These are phyloP conservation scores for Lipomyces yarrowii DNA, from an alignment of 1,139 yeast species.

Conservation along the genomic window DNA sequence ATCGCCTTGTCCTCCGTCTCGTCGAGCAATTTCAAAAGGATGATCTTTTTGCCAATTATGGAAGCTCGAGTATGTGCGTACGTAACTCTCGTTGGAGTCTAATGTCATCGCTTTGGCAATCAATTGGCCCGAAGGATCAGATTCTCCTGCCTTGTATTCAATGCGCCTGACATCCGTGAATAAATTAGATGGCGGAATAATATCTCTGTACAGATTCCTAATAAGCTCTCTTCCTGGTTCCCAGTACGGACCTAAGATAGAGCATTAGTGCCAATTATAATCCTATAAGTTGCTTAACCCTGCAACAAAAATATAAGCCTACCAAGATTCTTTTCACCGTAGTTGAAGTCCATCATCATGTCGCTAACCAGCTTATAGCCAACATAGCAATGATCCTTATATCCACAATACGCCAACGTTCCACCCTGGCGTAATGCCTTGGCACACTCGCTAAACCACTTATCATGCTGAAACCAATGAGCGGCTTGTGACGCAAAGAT, in stretches of 20 bases:
- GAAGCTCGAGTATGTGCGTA: slow-evolving; percentile 70
- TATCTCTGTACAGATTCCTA: slow-evolving; percentile 50
- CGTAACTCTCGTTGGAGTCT: slow-evolving; percentile 51
- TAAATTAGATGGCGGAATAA: slow-evolving; percentile 48
- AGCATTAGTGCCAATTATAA: background rate
- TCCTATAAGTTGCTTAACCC: background rate
- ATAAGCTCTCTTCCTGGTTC: slow-evolving; percentile 68
- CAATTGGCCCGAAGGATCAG: slow-evolving; percentile 44
- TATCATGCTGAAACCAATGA: slow-evolving; percentile 71
- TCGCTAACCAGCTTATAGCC: slow-evolving; percentile 50
- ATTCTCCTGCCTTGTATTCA: slow-evolving; percentile 38
- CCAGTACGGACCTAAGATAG: slow-evolving; percentile 53
- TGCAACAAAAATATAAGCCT: slow-evolving; percentile 4
- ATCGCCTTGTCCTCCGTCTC: slow-evolving; percentile 37
- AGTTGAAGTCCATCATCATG: slow-evolving; percentile 47
- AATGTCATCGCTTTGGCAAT: slow-evolving; percentile 51
- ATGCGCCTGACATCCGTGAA: slow-evolving; percentile 48
- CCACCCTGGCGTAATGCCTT: slow-evolving; percentile 60
- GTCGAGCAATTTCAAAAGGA: slow-evolving; percentile 36
- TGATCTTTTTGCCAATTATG: slow-evolving; percentile 60
- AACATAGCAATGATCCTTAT: slow-evolving; percentile 63
- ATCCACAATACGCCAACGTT: slow-evolving; percentile 77
- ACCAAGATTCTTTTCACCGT: slow-evolving; percentile 58
- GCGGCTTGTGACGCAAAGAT: slow-evolving; percentile 77
- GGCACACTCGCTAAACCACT: slow-evolving; percentile 55